Percentiles rank a stretch among this genome's conserved stretches.
Evolutionary conservation across 352 stramenopile genomes (phyloP).

Genomic region (Globisporangium emineosum): DNA sequence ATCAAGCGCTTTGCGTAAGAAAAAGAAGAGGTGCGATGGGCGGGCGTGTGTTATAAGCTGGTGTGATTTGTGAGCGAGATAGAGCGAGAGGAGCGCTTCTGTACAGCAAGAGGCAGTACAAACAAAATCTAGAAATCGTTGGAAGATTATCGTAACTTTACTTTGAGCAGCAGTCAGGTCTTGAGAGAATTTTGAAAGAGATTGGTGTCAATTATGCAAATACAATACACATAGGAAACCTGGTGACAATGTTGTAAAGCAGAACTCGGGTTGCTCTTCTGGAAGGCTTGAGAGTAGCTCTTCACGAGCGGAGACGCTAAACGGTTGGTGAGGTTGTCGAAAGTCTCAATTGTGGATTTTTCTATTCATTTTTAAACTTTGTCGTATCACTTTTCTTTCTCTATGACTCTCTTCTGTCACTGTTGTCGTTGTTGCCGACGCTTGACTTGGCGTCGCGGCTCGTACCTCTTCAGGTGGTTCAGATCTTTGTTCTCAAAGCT

Average conservation of each 20-base stretch:
- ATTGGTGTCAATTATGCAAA: neutral
- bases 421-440: neutral
- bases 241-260: neutral
- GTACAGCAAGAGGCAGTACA: neutral
- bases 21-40: conserved; percentile 10
- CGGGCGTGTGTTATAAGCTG: neutral
- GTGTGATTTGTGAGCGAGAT: neutral
- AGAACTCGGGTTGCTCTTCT: neutral
- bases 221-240: neutral
- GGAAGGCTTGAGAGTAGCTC: neutral
- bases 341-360: neutral
- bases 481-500: conserved; percentile 2
- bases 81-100: no score
- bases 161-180: neutral
- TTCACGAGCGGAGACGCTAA: neutral
- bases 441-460: neutral
- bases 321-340: neutral
- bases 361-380: conserved; percentile 1
- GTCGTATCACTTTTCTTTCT: neutral
- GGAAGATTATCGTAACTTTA: neutral
- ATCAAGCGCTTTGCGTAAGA: conserved; percentile 63
- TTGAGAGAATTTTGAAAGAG: neutral
- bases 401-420: neutral
- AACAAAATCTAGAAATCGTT: neutral
- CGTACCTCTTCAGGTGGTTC: conserved; percentile 1